Evolutionary conservation across 2,329 filamentous ascomycete genomes (phyloP), one percentile per base, ranked within the genome.

Genomic region (Bipolaris victoriae): DNA sequence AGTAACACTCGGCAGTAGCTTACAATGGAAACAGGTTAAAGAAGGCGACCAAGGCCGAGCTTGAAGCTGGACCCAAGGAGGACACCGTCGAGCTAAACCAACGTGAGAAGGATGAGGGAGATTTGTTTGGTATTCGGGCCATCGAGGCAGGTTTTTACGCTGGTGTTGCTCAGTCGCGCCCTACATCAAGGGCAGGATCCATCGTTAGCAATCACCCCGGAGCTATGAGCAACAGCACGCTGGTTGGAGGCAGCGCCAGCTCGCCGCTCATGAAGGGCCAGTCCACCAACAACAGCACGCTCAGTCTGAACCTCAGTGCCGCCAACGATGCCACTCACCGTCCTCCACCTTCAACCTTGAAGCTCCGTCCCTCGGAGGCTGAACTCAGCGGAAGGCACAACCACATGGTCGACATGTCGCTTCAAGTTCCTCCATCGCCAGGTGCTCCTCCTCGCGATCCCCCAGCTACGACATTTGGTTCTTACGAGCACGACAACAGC

Each of bases 141-240:
- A 74, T 78, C 33, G 76, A 78, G 63, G 75, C 76, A 36, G 76
- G 76, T n/a, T 78, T 75, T 63, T 77, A 69, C 48, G 76, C 73
- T 45, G 76, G 76, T 48, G 73, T 78, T 10, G 69, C 72, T 24
- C 76, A 78, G 50, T 78, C 76, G 22, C 72, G 74, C 41, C 75
- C 75, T 20, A 70, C 67, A 10, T 77, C 75, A 58, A 69, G 72
- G 66, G 68, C 73, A 15, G 68, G 67, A 60, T 77, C 74, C 6
- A 52, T 69, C 26, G 55, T 61, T 20, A 57, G 60, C 18, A 67
- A 65, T 20, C 63, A 62, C 29, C 67, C 69, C 31, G 62, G 10
- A 31, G 29, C 65, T 31, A 69, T 74, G 68, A 75, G 72, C 67
- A 66, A 71, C 24, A 73, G 67, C 54, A 76, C 75, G 5, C 60